Percentiles rank a stretch among this genome's conserved stretches.
phyloP scores from a whole-genome alignment of 169 alveolate genomes.

The Cryptosporidium canis region DNA sequence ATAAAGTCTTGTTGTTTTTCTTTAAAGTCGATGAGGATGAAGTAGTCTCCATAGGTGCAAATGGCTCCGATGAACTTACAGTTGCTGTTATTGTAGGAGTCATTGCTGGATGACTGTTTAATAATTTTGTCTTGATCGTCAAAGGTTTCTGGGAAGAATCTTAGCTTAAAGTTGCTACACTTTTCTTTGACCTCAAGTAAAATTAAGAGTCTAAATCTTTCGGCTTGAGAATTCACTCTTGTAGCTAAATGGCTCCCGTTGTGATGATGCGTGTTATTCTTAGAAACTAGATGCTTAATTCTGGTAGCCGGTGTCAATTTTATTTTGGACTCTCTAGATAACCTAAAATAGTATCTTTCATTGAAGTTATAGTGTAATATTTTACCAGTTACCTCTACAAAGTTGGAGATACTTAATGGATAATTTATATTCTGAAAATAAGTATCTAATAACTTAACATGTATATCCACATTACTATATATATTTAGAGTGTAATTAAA shows the following conservation, averaged over 20 bases:
- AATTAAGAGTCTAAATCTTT: conserved; percentile 1
- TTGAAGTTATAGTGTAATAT: background rate
- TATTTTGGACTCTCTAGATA: background rate
- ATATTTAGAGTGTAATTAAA: conserved; percentile 38
- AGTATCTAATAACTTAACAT: conserved; percentile 1
- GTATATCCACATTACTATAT: conserved; percentile 38
- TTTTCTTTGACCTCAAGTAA: conserved; percentile 23
- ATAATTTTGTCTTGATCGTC: conserved; percentile 11
- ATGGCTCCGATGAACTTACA: conserved; percentile 17
- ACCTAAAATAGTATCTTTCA: conserved; percentile 17
- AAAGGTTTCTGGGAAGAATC: conserved; percentile 15
- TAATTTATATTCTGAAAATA: background rate
- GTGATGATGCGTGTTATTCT: background rate
- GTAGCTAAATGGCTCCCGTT: no score
- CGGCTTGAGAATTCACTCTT: background rate
- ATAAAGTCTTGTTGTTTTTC: background rate
- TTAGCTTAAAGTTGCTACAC: background rate
- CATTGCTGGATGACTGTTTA: conserved; percentile 13
- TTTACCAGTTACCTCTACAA: conserved; percentile 24
- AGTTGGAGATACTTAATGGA: background rate
- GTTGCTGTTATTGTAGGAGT: conserved; percentile 17
- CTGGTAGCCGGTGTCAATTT: background rate
- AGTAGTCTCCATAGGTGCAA: conserved; percentile 14
- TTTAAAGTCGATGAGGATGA: conserved; percentile 27
- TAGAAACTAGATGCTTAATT: background rate